These are phyloP conservation scores for Fusarium illudens DNA, from an alignment of 2,329 filamentous ascomycete genomes.

Conservation along the genomic window DNA sequence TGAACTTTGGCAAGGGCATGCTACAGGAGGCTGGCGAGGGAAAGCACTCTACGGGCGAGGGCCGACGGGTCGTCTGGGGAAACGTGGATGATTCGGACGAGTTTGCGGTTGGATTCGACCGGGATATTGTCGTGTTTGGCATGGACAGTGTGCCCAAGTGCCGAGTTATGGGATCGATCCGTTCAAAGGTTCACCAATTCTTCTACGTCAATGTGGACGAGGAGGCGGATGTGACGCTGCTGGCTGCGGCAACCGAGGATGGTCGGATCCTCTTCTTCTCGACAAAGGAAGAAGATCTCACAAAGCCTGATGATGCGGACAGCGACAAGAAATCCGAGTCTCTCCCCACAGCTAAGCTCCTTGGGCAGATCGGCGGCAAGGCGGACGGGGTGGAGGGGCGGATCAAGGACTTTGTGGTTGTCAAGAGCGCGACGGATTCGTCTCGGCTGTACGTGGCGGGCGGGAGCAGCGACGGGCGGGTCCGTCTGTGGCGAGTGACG, in stretches of 20 bases:
- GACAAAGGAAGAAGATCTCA: slow-evolving; percentile 63
- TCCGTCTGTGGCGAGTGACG: slow-evolving; percentile 78
- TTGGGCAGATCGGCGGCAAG: slow-evolving; percentile 83
- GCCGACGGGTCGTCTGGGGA: slow-evolving; percentile 83
- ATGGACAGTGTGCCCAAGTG: slow-evolving; percentile 87
- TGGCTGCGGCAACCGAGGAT: slow-evolving; percentile 89
- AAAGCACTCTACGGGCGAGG: slow-evolving; percentile 81
- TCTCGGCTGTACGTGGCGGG: slow-evolving; percentile 68
- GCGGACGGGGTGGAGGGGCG: slow-evolving; percentile 72
- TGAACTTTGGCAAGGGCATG: slow-evolving; percentile 81
- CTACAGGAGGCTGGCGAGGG: slow-evolving; percentile 80
- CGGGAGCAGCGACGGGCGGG: slow-evolving; percentile 83
- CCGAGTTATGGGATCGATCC: slow-evolving; percentile 71
- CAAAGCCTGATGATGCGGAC: slow-evolving; percentile 45
- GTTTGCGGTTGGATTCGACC: slow-evolving; percentile 89
- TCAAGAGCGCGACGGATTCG: slow-evolving; percentile 55
- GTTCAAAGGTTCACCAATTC: slow-evolving; percentile 85
- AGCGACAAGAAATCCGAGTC: slow-evolving; percentile 37
- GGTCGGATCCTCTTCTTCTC: slow-evolving; percentile 86
- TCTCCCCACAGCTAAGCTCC: slow-evolving; percentile 68
- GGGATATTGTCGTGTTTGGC: slow-evolving; percentile 84
- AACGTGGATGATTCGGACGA: slow-evolving; percentile 75
- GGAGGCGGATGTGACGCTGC: slow-evolving; percentile 53
- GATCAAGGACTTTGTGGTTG: slow-evolving; percentile 86
- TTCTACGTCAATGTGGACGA: slow-evolving; percentile 70